Evolutionary conservation across 1,284 basidiomycete genomes (phyloP).

Genomic region (Leccinum insolens): DNA sequence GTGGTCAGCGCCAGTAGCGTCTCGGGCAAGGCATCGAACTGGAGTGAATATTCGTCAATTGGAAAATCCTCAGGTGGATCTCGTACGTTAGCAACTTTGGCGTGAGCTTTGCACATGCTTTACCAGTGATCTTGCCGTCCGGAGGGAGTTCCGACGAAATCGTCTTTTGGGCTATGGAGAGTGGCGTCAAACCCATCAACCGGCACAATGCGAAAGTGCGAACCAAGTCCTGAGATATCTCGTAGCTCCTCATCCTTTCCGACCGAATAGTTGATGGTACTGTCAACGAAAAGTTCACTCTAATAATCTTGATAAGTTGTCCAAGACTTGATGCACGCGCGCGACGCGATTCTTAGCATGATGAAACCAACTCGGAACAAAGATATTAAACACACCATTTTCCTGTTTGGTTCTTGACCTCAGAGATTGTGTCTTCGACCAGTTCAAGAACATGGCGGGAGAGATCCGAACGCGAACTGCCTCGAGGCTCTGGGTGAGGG

Average conservation of each 20-base stretch:
- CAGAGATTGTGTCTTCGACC: conserved; percentile 82
- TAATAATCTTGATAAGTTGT: conserved; percentile 84
- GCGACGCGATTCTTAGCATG: conserved; percentile 10
- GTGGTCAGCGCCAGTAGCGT: neutral
- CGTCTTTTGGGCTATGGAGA: conserved; percentile 80
- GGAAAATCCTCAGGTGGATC: neutral
- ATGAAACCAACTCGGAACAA: neutral
- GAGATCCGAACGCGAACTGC: too few species aligned
- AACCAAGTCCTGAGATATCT: conserved; percentile 93
- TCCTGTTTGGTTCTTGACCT: conserved; percentile 98
- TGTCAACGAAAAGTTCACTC: conserved; percentile 82
- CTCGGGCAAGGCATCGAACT: too few species aligned
- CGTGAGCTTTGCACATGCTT: conserved; percentile 83
- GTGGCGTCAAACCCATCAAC: conserved; percentile 8
- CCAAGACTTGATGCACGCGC: conserved; percentile 60
- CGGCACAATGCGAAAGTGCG: conserved; percentile 25
- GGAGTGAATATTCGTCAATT: too few species aligned
- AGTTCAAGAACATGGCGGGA: too few species aligned
- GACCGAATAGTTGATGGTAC: conserved; percentile 81
- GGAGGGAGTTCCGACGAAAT: conserved; percentile 89
- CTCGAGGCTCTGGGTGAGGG: too few species aligned
- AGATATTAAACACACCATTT: conserved; percentile 69
- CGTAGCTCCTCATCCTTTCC: conserved; percentile 88
- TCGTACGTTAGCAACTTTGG: conserved; percentile 80
- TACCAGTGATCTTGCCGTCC: conserved; percentile 76